These are phyloP conservation scores for Hamamelis virginiana DNA, from an alignment of 164 flowering plant species.

Conservation along the genomic window DNA sequence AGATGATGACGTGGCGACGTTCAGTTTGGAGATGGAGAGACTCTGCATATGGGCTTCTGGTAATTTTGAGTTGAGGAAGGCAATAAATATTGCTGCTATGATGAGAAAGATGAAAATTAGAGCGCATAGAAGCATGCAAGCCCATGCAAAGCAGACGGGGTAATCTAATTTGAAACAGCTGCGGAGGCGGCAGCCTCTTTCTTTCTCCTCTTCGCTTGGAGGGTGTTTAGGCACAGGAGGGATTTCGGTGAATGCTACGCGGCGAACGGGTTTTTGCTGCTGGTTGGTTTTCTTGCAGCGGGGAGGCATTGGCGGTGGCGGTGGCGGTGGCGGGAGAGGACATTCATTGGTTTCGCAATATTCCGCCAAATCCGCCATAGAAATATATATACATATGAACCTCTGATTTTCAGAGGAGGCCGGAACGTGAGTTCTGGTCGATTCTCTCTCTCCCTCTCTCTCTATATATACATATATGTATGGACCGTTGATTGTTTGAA, in stretches of 20 bases:
- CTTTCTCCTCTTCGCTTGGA: neutral
- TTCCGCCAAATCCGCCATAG: neutral
- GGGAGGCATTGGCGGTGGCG: constrained; percentile 5
- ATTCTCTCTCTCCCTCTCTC: too few relatives aligned
- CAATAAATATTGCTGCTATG: neutral
- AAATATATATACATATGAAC: neutral
- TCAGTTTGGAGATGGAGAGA: neutral
- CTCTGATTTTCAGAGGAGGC: neutral
- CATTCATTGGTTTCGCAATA: neutral
- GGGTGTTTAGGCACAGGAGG: constrained; percentile 3
- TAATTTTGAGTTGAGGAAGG: neutral
- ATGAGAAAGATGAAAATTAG: neutral
- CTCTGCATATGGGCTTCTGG: constrained; percentile 1
- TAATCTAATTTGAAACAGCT: neutral
- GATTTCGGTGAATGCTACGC: constrained; percentile 13
- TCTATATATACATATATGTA: too few relatives aligned
- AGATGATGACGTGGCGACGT: neutral
- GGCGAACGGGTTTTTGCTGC: neutral
- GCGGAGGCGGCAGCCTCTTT: neutral
- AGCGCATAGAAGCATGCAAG: neutral
- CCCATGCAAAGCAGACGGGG: constrained; percentile 7
- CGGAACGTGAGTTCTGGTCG: too few relatives aligned
- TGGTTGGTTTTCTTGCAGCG: too few relatives aligned
- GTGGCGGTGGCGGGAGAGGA: constrained; percentile 1
- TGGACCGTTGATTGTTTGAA: neutral